Evolutionary conservation across 2,329 filamentous ascomycete genomes (phyloP), one percentile per base, ranked within the genome.

Genomic region (Periconia macrospinosa): DNA sequence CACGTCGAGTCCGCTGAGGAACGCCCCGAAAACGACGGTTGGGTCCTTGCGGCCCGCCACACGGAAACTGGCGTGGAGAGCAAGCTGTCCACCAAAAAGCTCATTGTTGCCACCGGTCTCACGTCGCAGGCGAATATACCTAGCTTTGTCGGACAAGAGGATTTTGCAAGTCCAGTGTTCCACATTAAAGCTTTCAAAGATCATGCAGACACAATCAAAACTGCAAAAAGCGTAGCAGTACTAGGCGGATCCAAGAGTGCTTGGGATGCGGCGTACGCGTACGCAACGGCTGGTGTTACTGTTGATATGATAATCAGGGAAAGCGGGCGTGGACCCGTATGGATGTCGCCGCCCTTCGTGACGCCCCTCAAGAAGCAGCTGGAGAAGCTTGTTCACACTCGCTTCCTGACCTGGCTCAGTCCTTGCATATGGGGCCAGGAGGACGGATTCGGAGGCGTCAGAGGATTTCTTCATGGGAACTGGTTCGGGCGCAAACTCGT

Each of bases 391-490:
- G 78, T 87, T 3, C 81, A 83, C 30, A 86, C 83, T 0, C 83
- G 89, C 0, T 77, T 88, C 52, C 72, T 92, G 44, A 88, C 85
- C 1, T 92, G 87, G 87, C 84, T 92, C 66, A 86, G 83, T 52
- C 89, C 89, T 0, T 92, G 88, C 63, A 81, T 88, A 23, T 92
- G 87, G 86, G 86, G 86, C 2, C 76, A 80, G 1, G 81, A 80
- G 1, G 87, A 88, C 65, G 86, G 87, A 0, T 89, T 81, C 61
- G 47, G 78, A 3, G 74, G 71, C 2, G 76, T 84, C 2, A 80
- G 84, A 1, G 68, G 69, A 9, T 84, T 87, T 57, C 76, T 86
- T 44, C 84, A 88, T 56, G 76, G 78, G 27, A 84, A 81, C 0
- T 70, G 74, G 30, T 52, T 87, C 2, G 86, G 86, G 1, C 78